These are phyloP conservation scores for Buddleja alternifolia DNA, from an alignment of 257 asterid species.

Conservation along the genomic window DNA sequence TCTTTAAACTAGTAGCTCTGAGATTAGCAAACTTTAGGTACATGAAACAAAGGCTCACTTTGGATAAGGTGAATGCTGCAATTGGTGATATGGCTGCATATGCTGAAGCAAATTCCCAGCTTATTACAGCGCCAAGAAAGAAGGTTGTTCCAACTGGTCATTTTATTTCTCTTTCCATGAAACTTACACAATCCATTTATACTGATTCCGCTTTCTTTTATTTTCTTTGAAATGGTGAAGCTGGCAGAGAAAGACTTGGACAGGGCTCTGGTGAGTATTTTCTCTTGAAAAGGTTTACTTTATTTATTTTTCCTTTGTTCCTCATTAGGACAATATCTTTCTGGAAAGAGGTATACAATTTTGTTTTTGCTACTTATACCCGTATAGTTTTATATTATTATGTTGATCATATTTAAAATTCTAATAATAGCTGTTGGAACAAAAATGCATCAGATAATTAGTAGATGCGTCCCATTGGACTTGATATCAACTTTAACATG, in stretches of 20 bases:
- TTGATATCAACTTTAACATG: background rate
- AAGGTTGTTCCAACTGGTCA: slow-evolving; percentile 49
- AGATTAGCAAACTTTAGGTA: slow-evolving; percentile 57
- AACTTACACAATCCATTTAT: slow-evolving; percentile 19
- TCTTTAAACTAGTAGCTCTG: slow-evolving; percentile 29
- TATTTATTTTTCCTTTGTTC: background rate
- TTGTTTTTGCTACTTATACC: background rate
- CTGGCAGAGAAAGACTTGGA: slow-evolving; percentile 78
- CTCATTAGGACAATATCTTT: background rate
- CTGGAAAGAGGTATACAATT: background rate
- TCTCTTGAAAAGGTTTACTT: slow-evolving; percentile 10
- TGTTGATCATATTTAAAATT: background rate
- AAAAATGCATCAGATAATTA: background rate
- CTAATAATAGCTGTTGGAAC: background rate
- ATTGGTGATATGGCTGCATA: slow-evolving; percentile 80
- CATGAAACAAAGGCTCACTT: slow-evolving; percentile 92
- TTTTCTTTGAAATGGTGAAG: slow-evolving; percentile 53
- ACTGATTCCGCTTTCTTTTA: slow-evolving; percentile 35
- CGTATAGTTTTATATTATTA: background rate
- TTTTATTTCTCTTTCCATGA: slow-evolving; percentile 13
- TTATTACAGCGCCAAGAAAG: slow-evolving; percentile 79
- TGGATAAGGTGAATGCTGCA: slow-evolving; percentile 92
- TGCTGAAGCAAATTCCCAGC: slow-evolving; percentile 91
- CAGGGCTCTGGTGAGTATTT: slow-evolving; percentile 77
- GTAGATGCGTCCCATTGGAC: too few species aligned